Base-by-base conservation (phyloP, 176 grass and related monocot species). In the Triticum urartu region DNA sequence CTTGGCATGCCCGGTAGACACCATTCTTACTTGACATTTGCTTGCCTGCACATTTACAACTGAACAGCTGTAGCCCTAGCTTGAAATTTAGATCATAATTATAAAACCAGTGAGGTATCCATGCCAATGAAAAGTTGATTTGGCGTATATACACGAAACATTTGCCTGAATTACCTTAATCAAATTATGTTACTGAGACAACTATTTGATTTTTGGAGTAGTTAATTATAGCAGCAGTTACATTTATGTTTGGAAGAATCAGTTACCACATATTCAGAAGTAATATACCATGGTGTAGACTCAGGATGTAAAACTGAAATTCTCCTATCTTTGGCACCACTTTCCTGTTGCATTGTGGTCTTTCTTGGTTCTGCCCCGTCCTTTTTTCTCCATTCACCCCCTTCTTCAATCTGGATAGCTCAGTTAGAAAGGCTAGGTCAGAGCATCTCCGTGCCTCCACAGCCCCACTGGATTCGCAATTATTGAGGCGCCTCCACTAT, bases 401-500 rank as follows among this genome's bases (percentile, higher is more conserved):
- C 63, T 81, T 88, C 61, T 88, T 90, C 81, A 62, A 83, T 95
- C 88, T 58, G 52, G 86, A 88, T 85, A 88, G 78, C 86, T 85
- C 64, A 88, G 90, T 88, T 88, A 78, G 81, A 91, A 91, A 88
- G 90, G 71, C 40, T 77, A 74, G 69, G 69, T 69, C 81, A 64
- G 79, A 91, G 82, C 91, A 91, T 87, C 81, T 83, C 68, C 12
- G 7, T 68, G 58, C 80, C 89, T 93, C 89, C 72, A 93, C 81
- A 91, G 34, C 77, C 84, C 75, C 64, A 56, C 58, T 81, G 81
- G 81, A 84, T 87, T 82, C 90, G 69, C 90, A 81, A 90, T 92
- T 95, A 92, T 92, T 92, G 93, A 88, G 80, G 75, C 22, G 11
- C 52, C 72, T 83, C 85, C 77, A 88, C 85, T 95, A 95, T 95